phyloP scores from a whole-genome alignment of 805 yeast species.

The Starmerella potacharoeniae region DNA sequence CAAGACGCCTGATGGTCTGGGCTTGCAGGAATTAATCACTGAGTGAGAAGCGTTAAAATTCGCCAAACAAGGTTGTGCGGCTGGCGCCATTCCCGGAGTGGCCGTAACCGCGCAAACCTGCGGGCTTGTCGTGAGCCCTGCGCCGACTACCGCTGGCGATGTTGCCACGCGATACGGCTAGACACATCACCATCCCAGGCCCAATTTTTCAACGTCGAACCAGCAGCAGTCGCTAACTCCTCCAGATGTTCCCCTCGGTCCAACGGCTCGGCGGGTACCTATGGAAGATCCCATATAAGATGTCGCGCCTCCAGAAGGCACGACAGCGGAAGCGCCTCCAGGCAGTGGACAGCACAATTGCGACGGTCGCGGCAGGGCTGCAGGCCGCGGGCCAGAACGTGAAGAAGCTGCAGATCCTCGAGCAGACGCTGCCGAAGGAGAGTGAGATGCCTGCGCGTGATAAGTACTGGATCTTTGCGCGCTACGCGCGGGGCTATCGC shows the following conservation, averaged over 20 bases:
- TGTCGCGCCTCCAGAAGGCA: slow-evolving; percentile 69
- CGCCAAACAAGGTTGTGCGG: too few species aligned
- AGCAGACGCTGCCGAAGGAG: slow-evolving; percentile 59
- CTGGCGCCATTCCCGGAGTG: too few species aligned
- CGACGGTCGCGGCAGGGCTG: slow-evolving; percentile 45
- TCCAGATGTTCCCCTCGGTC: slow-evolving; percentile 17
- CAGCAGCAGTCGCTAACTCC: not conserved
- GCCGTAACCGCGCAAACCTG: not conserved
- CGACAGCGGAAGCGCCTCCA: slow-evolving; percentile 77
- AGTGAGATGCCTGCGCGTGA: slow-evolving; percentile 67
- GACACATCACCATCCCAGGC: not conserved
- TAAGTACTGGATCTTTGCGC: slow-evolving; percentile 78
- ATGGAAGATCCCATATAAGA: slow-evolving; percentile 68
- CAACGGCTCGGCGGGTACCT: slow-evolving; percentile 56
- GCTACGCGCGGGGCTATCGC: slow-evolving; percentile 64
- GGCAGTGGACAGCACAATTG: slow-evolving; percentile 68
- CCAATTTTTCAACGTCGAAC: not conserved
- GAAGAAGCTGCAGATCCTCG: slow-evolving; percentile 31
- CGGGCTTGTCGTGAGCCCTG: not conserved
- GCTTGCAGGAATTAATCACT: too few species aligned
- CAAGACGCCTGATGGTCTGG: too few species aligned
- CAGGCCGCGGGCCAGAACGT: slow-evolving; percentile 28
- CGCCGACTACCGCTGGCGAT: too few species aligned
- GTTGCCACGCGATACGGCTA: not conserved
- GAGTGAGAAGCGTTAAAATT: too few species aligned